These are phyloP conservation scores for Cercospora sp. DNA, from an alignment of 2,329 filamentous ascomycete species.

Conservation along the genomic window DNA sequence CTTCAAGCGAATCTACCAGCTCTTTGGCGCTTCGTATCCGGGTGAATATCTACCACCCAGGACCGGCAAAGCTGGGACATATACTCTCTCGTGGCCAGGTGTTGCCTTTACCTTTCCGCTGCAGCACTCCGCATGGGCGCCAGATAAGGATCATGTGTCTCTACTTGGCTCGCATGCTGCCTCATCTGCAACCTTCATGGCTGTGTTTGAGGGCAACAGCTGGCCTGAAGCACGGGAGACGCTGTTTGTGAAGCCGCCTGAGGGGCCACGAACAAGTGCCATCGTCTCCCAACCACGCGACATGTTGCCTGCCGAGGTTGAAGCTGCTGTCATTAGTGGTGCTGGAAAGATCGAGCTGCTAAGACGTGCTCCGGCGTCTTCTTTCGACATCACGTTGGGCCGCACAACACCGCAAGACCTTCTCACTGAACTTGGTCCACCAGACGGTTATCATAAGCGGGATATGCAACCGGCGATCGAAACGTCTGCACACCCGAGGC, in stretches of 20 bases:
- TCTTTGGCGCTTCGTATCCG: constrained; percentile 91
- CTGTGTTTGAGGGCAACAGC: constrained; percentile 84
- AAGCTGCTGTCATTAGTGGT: constrained; percentile 74
- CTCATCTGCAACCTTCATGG: constrained; percentile 79
- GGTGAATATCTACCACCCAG: constrained; percentile 81
- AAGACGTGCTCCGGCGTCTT: constrained; percentile 66
- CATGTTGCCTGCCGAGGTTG: constrained; percentile 83
- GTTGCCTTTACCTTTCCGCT: constrained; percentile 91
- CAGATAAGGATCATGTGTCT: constrained; percentile 78
- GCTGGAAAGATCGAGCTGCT: constrained; percentile 76
- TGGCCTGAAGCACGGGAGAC: constrained; percentile 80
- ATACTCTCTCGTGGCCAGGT: constrained; percentile 91
- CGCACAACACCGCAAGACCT: constrained; percentile 91
- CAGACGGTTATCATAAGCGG: constrained; percentile 77
- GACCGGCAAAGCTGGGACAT: constrained; percentile 65
- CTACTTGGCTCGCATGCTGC: constrained; percentile 77
- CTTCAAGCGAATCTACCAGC: constrained; percentile 67
- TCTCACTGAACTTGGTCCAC: constrained; percentile 84
- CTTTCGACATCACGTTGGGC: constrained; percentile 73
- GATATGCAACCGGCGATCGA: constrained; percentile 26
- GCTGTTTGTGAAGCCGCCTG: constrained; percentile 73
- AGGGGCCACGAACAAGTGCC: constrained; percentile 71
- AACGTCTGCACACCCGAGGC: constrained; percentile 26
- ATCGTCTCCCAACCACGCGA: constrained; percentile 72
- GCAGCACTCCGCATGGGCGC: constrained; percentile 70